Conservation (phyloP, 306 rosid species). For the peach (Prunus persica) region DNA sequence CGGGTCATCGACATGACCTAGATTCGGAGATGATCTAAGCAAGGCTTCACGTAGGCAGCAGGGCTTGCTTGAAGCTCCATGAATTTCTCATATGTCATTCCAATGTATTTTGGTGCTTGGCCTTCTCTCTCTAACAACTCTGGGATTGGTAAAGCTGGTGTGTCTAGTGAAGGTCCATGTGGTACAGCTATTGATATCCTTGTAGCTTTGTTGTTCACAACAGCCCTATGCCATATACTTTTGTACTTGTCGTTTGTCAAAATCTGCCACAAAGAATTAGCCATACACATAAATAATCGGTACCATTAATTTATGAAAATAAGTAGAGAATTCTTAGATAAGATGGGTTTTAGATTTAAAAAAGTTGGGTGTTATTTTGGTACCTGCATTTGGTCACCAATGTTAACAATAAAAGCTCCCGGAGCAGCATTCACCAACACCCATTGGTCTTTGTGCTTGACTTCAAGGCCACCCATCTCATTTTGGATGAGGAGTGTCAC, state of each 20-base stretch:
- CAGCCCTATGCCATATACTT: conserved; percentile 50
- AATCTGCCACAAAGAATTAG: conserved; percentile 11
- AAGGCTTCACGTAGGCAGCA: conserved; percentile 29
- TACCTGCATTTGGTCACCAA: conserved; percentile 18
- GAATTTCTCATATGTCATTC: conserved; percentile 36
- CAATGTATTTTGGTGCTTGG: conserved; percentile 35
- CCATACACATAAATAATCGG: not conserved
- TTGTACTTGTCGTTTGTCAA: conserved; percentile 56
- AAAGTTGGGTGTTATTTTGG: not conserved
- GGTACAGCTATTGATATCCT: conserved; percentile 44
- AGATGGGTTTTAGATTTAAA: too few relatives aligned
- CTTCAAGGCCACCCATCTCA: conserved; percentile 10
- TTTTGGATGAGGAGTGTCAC: conserved; percentile 1
- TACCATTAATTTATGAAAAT: not conserved
- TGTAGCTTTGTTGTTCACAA: conserved; percentile 41
- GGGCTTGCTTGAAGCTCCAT: conserved; percentile 41
- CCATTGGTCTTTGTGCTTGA: conserved; percentile 6
- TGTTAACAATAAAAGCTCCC: conserved; percentile 9
- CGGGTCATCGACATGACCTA: not conserved
- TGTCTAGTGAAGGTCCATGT: conserved; percentile 47
- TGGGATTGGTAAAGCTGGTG: conserved; percentile 39
- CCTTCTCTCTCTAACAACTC: conserved; percentile 28
- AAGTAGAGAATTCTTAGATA: not conserved
- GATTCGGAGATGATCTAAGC: conserved; percentile 31
- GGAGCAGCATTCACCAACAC: not conserved